Evolutionary conservation across 192 early-diverging fungal species (phyloP).

Genomic region (Globomyces pollinis-pini): DNA sequence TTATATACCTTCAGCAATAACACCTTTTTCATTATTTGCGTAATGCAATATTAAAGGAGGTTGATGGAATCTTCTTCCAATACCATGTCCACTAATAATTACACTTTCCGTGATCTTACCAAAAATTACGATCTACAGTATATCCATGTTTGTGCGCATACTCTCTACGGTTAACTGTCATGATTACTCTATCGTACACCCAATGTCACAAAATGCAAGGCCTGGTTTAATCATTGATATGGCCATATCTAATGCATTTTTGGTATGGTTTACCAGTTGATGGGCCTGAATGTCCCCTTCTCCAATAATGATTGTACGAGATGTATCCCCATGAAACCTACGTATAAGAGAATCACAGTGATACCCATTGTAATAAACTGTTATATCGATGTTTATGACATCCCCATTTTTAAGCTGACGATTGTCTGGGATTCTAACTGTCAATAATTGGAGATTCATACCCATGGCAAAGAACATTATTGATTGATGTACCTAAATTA

Average conservation of each 20-base stretch:
- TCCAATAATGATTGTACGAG: slow-evolving; percentile 58
- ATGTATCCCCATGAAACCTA: slow-evolving; percentile 74
- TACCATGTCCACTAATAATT: slow-evolving; percentile 86
- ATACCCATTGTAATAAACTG: slow-evolving; percentile 54
- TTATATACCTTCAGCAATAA: slow-evolving; percentile 52
- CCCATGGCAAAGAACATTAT: slow-evolving; percentile 82
- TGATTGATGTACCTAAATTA: slow-evolving; percentile 73
- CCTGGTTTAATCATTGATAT: slow-evolving; percentile 69
- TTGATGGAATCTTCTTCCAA: slow-evolving; percentile 77
- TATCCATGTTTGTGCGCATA: slow-evolving; percentile 45
- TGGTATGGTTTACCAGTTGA: slow-evolving; percentile 46
- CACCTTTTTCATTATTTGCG: slow-evolving; percentile 58
- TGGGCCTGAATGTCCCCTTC: slow-evolving; percentile 49
- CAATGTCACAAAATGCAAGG: slow-evolving; percentile 60
- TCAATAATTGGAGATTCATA: too few species aligned
- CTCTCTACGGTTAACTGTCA: too few species aligned
- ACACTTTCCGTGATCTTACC: too few species aligned
- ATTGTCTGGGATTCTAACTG: slow-evolving; percentile 38
- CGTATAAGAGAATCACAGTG: too few species aligned
- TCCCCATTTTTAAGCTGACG: slow-evolving; percentile 60
- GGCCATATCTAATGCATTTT: slow-evolving; percentile 46
- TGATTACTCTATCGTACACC: slow-evolving; percentile 54
- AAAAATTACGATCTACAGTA: slow-evolving; percentile 61
- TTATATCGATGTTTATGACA: slow-evolving; percentile 74
- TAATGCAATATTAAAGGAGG: slow-evolving; percentile 75